Conservation (phyloP, 2,329 filamentous ascomycete species). For the Paraphoma chrysanthemicola region DNA sequence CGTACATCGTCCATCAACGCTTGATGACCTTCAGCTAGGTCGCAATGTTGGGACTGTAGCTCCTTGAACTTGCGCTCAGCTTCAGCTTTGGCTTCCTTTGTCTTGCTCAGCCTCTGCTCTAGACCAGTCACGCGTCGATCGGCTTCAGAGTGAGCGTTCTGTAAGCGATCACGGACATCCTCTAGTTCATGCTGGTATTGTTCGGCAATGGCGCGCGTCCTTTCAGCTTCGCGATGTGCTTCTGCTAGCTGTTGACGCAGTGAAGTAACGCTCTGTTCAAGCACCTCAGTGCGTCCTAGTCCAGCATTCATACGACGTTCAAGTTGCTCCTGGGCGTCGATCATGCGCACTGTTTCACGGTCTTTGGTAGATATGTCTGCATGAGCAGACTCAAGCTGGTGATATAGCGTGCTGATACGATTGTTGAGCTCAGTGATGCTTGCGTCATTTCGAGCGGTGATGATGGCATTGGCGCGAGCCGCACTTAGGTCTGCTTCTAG, state of each 20-base stretch:
- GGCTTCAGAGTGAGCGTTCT: conserved; percentile 33
- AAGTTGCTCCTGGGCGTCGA: conserved; percentile 31
- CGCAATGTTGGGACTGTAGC: conserved; percentile 34
- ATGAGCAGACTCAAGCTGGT: conserved; percentile 29
- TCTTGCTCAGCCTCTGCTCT: conserved; percentile 37
- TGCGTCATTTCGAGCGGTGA: conserved; percentile 2
- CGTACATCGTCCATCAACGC: conserved; percentile 36
- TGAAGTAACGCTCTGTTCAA: conserved; percentile 31
- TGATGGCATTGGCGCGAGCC: conserved; percentile 5
- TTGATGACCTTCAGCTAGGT: conserved; percentile 35
- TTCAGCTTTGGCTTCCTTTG: conserved; percentile 36
- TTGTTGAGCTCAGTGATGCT: conserved; percentile 5
- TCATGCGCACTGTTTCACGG: conserved; percentile 27
- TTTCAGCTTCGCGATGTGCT: conserved; percentile 35
- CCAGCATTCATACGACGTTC: conserved; percentile 34
- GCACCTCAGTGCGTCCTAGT: conserved; percentile 37
- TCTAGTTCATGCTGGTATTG: conserved; percentile 33
- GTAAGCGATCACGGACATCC: conserved; percentile 32
- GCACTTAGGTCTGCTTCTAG: conserved; percentile 28
- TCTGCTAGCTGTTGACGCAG: conserved; percentile 45
- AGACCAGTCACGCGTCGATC: conserved; percentile 36
- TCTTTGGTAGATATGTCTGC: conserved; percentile 31
- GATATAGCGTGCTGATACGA: conserved; percentile 18
- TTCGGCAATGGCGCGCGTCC: conserved; percentile 32
- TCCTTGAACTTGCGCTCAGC: conserved; percentile 32